phyloP scores from a whole-genome alignment of 2,329 filamentous ascomycete species.

The Penicillium sp. region DNA sequence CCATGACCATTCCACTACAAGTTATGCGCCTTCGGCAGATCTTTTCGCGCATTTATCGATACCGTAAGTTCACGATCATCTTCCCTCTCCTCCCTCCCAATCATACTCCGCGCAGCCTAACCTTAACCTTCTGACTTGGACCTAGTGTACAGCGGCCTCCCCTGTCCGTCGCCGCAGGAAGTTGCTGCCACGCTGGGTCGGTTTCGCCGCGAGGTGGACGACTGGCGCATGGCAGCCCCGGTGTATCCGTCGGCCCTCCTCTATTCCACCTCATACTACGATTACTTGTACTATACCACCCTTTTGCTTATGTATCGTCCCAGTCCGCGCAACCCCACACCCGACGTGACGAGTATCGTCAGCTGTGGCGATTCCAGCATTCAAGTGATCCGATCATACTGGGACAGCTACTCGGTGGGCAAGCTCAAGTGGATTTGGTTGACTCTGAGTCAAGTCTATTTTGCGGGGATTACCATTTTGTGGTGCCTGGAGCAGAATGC shows the following conservation, averaged over 20 bases:
- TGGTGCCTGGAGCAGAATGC: conserved; percentile 41
- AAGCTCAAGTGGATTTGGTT: conserved; percentile 43
- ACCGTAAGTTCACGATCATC: conserved; percentile 25
- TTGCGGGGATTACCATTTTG: conserved; percentile 39
- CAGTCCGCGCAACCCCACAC: conserved; percentile 36
- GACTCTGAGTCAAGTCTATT: conserved; percentile 38
- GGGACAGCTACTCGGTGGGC: conserved; percentile 38
- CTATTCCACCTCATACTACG: conserved; percentile 41
- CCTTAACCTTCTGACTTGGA: neutral
- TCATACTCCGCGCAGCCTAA: neutral
- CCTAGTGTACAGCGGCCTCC: conserved; percentile 36
- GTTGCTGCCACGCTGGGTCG: conserved; percentile 26
- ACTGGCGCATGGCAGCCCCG: conserved; percentile 37
- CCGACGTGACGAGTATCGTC: conserved; percentile 35
- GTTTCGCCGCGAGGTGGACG: conserved; percentile 37
- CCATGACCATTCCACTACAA: conserved; percentile 39
- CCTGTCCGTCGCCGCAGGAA: conserved; percentile 27
- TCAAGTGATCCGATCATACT: conserved; percentile 38
- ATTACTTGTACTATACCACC: conserved; percentile 40
- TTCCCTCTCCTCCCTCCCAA: neutral
- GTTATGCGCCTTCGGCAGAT: conserved; percentile 36
- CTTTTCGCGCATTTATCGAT: conserved; percentile 39
- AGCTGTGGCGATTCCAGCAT: conserved; percentile 39
- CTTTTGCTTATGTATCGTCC: conserved; percentile 39
- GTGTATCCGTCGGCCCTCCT: conserved; percentile 36